Base-by-base conservation (phyloP, 768 basidiomycete species). In the Leucocoprinus sp. region DNA sequence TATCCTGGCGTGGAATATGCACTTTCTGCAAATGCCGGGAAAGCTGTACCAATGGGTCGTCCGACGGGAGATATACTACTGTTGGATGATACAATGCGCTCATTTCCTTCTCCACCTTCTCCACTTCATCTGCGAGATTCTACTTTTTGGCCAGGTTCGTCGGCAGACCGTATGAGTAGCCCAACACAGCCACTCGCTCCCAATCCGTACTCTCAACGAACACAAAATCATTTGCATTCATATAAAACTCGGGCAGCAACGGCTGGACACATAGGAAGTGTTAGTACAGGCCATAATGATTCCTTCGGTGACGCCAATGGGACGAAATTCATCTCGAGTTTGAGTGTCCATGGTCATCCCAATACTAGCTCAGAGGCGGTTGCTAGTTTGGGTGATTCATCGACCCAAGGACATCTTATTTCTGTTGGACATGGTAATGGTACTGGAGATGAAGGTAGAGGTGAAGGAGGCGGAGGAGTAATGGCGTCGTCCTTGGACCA, bases 41-140 rank as follows among this genome's bases (percentile, higher is more conserved):
- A 50, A 33, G 35, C 46, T 11, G 21, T 33, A 1, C 43, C 50
- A 3, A 47, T 52, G 18, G 51, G 26, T 41, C 44, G 55, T 5
- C 46, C 54, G 9, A 57, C 15, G 5, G 23, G 6, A 2, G 45
- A 49, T 1, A 18, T 51, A n/a, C 48, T 29, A 5, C 28, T 35
- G 23, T 29, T 51, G 48, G 41, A 51, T 36, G n/a, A 49, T 52
- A 49, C 36, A 38, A 35, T 21, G 22, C 43, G 14, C 9, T 24
- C 22, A 18, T 42, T 12, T 37, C 27, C 12, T 31, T 33, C 24
- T 31, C 27, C 24, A 11, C 21, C 21, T 15, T 34, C 35, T 18
- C 43, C 26, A 5, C 27, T 28, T 6, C 27, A 28, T 3, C 28
- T 31, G 37, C 36, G 47, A 19, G 34, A 48, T 22, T n/a, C 49